Percentiles rank a stretch among this genome's conserved stretches.
phyloP scores from a whole-genome alignment of 2,329 filamentous ascomycete genomes.

The Sphaerulina populicola region DNA sequence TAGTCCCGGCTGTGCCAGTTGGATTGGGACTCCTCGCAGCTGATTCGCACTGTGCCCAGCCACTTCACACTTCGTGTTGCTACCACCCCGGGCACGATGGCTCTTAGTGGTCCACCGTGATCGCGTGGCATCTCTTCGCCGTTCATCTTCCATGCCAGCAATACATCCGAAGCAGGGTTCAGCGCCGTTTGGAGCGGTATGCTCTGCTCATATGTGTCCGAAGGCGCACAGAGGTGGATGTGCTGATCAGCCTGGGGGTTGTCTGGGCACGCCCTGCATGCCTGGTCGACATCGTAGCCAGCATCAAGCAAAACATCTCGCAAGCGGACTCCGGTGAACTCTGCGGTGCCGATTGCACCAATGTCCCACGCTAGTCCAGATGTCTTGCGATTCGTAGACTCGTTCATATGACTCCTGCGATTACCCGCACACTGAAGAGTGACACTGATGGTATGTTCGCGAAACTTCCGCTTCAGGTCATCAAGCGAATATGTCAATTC shows the following conservation, averaged over 20 bases:
- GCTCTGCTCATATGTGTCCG: constrained; percentile 22
- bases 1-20: constrained; percentile 62
- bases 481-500: constrained; percentile 46
- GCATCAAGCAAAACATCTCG: constrained; percentile 51
- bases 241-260: constrained; percentile 38
- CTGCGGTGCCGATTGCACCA: constrained; percentile 53
- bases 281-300: constrained; percentile 38
- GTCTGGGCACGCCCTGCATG: constrained; percentile 21
- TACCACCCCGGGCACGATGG: constrained; percentile 55
- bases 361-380: constrained; percentile 54
- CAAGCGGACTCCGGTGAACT: constrained; percentile 51
- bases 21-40: constrained; percentile 57
- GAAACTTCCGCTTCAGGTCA: constrained; percentile 49
- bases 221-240: constrained; percentile 43
- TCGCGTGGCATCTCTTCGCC: constrained; percentile 55
- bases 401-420: constrained; percentile 48
- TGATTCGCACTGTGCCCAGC: constrained; percentile 52
- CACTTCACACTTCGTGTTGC: constrained; percentile 58
- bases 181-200: constrained; percentile 37
- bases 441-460: constrained; percentile 46
- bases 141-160: constrained; percentile 66
- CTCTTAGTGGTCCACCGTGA: constrained; percentile 57
- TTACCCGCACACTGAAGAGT: constrained; percentile 56
- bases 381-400: constrained; percentile 37
- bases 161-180: constrained; percentile 55